Base-by-base conservation (phyloP, 2,329 filamentous ascomycete genomes). In the Immersiporthe knoxdaviesiana region DNA sequence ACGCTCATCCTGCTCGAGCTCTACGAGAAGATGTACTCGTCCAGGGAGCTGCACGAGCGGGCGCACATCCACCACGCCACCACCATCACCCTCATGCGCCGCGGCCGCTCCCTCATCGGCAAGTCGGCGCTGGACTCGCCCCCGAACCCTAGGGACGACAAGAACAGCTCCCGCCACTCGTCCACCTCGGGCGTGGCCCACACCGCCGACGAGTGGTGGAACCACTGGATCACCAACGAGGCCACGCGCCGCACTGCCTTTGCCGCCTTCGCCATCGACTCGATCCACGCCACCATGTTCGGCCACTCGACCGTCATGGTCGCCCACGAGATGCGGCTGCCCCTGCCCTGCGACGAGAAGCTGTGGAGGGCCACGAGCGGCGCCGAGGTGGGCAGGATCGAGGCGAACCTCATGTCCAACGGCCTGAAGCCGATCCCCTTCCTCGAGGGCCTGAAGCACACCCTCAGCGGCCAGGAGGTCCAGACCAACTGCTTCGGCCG, bases 11-110 rank as follows among this genome's bases (percentile, higher is more conserved):
- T 98, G 6, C 85, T 98, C 16, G 96, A 99, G 78, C 83, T 97
- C 0, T 98, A 97, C 75, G 96, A 99, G 81, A 99, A 99, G 84
- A 96, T 97, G 92, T 98, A 95, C 78, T 96, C 94, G 52, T 97
- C 95, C 0, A 88, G 94, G 72, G 91, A 93, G 69, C 83, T 98
- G 41, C 96, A 99, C 79, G 96, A 99, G 80, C 87, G 96, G 73
- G 95, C 95, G 1, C 95, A 98, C 75, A 97, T 98, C 60, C 95
- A 98, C 76, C 96, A 99, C 77, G 95, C 95, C 18, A 97, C 95
- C 0, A 97, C 94, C 0, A 89, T 99, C 72, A 97, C 94, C 0
- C 83, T 98, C 70, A 98, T 99, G 95, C 91, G 96, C 47, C 88
- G 96, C 74, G 96, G 96, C 6, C 92, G 94, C 74, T 97, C 94